Evolutionary conservation across 306 rosid species (phyloP), one percentile per base, ranked within the genome.

Genomic region (Rosa rugosa): DNA sequence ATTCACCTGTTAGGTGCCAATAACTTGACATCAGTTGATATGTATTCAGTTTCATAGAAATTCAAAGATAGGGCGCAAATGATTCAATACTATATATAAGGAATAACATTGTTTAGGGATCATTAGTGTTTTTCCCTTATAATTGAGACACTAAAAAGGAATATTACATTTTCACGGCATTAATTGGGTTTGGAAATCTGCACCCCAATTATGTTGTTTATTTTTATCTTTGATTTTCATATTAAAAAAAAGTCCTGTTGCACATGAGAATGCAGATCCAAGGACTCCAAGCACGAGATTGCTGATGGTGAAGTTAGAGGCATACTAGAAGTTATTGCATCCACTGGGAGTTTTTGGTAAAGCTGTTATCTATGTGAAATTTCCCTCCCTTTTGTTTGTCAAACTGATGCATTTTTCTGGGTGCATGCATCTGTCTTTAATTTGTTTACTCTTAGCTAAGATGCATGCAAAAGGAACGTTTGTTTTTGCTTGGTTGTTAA

Each of bases 331-430:
- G 87, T 79, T 46, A 86, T 89, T 78, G 92, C 92, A 83, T 89
- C 92, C 80, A 79, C 89, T 0, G 89, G 92, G 63, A 86, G 82
- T 77, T 89, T 83, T 68, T 89, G 90, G 92, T 86, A 83, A 83
- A 72, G 73, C 50, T 82, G 49, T 57, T 71, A 42, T 60, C 6
- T 71, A 2, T 25, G 9, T 47, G 54, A 25, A 44, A 16, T 73
- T 74, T 40, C 45, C 74, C 81, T 71, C 56, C 17, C 71, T 66
- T 65, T 12, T 42, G 56, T 27, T 27, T 77, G 8, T 60, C 8
- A 22, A 23, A 7, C 23, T 17, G 16, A 27, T 31, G 6, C 45
- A n/a, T 80, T 40, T 6, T 25, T 77, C 67, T 14, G 42, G 41
- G 51, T 27, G 47, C 72, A 0, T 49, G 11, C 41, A 17, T 63